Evolutionary conservation across 768 basidiomycete species (phyloP), one percentile per base, ranked within the genome.

Genomic region (Infundibulicybe gibba): DNA sequence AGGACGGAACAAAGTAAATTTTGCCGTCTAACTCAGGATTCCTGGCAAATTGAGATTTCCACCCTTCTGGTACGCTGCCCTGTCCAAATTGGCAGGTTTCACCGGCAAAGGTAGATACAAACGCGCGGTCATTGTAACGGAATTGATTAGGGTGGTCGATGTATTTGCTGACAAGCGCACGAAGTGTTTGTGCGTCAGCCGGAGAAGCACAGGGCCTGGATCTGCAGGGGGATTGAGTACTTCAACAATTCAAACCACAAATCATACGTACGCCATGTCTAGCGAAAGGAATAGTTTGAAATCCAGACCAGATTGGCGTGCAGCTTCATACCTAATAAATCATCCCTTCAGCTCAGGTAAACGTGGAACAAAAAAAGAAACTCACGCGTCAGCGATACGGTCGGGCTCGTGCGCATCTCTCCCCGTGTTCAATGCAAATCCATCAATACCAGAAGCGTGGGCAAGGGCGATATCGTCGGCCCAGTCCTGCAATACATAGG

Each of bases 231-330:
- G 20, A 16, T 35, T 12, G 43, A 40, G 39, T 40, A 52, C 20
- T 43, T 33, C 19, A 41, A 32, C 34, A 6, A 32, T 5, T 17
- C 19, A 4, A 43, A 32, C n/a, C 40, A 11, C 30, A 45, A 33
- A 19, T 41, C 19, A 41, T 12, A 75, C 72, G 54, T 55, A 85
- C 81, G 80, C 67, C 88, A 88, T 89, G 57, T 91, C 89, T 41
- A 90, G 77, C 12, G 85, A 88, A 49, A 90, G 56, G 65, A 89
- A 90, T 42, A 91, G 66, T 59, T 85, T 82, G 71, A 90, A 89
- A 43, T 69, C 68, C 9, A 76, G 67, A 14, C 70, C 74, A 19
- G 73, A 72, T 41, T 75, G 67, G 14, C 58, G 57, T 3, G 85
- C 84, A 30, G 83, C 80, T 38, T 71, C 58, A 57, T 80, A 88